These are phyloP conservation scores for Aurantiochytrium sp. DNA, from an alignment of 108 stramenopile genomes.

Conservation along the genomic window DNA sequence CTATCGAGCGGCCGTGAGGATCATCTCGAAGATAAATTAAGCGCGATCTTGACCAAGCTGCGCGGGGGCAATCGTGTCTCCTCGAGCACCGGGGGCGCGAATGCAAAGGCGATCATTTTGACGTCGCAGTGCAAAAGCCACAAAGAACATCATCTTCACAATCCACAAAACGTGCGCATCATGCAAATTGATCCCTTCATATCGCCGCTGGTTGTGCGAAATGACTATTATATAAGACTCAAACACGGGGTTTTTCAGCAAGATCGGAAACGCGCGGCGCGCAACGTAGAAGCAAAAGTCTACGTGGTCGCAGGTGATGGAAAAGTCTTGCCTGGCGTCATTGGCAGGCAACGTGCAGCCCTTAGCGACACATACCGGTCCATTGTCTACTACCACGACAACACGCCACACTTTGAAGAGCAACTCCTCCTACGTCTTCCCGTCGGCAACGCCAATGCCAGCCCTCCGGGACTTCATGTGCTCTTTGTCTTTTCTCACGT, in stretches of 20 bases:
- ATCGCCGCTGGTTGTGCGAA: not conserved
- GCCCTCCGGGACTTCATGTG: too few species aligned
- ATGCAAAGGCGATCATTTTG: not conserved
- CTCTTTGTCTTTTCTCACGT: not conserved
- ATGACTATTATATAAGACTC: not conserved
- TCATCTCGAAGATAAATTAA: not conserved
- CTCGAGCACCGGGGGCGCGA: too few species aligned
- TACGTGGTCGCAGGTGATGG: not conserved
- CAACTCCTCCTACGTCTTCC: not conserved
- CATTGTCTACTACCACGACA: not conserved
- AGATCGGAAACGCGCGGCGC: not conserved
- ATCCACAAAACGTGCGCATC: not conserved
- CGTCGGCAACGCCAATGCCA: not conserved
- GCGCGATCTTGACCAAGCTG: not conserved
- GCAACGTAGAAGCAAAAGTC: not conserved
- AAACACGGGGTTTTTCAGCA: not conserved
- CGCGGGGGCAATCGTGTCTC: too few species aligned
- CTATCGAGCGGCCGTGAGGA: not conserved
- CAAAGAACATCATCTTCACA: not conserved
- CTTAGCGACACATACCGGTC: not conserved
- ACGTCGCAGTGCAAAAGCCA: not conserved
- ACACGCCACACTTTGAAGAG: not conserved
- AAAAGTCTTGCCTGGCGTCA: not conserved
- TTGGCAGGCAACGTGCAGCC: not conserved
- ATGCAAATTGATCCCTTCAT: not conserved